These are phyloP conservation scores for Betula pendula DNA, from an alignment of 306 rosid genomes.

Conservation along the genomic window DNA sequence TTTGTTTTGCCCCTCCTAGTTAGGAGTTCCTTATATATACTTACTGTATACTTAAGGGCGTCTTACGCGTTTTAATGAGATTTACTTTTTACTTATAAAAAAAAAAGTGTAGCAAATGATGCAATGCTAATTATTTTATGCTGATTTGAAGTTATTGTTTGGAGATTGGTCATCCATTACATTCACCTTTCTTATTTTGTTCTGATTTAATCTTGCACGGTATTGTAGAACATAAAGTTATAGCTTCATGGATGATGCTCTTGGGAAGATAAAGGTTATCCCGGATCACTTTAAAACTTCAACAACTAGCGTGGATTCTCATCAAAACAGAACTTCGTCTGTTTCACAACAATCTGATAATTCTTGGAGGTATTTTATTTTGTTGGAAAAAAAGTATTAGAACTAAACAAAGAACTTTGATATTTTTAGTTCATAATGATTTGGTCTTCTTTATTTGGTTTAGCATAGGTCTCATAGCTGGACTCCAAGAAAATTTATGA, in stretches of 20 bases:
- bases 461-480: slow-evolving; percentile 45
- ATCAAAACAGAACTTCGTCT: slow-evolving; percentile 38
- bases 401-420: slow-evolving; percentile 6
- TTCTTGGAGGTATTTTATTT: slow-evolving; percentile 40
- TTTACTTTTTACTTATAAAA: too few species aligned
- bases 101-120: not conserved
- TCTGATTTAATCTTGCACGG: slow-evolving; percentile 15
- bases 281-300: slow-evolving; percentile 73
- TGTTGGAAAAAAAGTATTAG: slow-evolving; percentile 13
- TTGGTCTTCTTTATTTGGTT: slow-evolving; percentile 38
- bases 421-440: slow-evolving; percentile 27
- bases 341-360: slow-evolving; percentile 40
- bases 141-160: slow-evolving; percentile 11
- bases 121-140: not conserved
- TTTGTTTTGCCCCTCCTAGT: too few species aligned
- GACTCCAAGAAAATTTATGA: slow-evolving; percentile 48
- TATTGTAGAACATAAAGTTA: slow-evolving; percentile 22
- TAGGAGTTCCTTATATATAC: too few species aligned
- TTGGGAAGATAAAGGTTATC: slow-evolving; percentile 62
- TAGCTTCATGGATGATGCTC: slow-evolving; percentile 74
- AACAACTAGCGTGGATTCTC: slow-evolving; percentile 45
- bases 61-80: too few species aligned
- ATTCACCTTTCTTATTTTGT: slow-evolving; percentile 13
- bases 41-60: too few species aligned
- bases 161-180: slow-evolving; percentile 22